Percentiles rank a stretch among this genome's conserved stretches.
phyloP scores from a whole-genome alignment of 345 rosid species.

The Melaleuca quinquenervia region DNA sequence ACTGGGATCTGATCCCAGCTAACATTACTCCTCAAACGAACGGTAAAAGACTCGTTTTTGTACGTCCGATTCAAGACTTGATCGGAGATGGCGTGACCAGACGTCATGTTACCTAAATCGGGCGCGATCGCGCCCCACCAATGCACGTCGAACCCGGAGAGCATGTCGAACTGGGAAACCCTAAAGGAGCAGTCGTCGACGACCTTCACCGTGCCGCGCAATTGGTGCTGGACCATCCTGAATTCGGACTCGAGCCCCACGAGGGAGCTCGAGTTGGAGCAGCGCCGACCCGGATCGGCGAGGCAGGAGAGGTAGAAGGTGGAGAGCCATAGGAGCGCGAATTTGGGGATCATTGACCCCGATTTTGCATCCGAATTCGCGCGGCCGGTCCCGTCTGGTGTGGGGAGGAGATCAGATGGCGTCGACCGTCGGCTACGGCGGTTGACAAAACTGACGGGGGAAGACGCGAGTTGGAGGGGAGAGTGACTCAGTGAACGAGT shows the following conservation, averaged over 20 bases:
- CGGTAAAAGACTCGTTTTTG: conserved; percentile 49
- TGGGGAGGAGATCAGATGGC: background rate
- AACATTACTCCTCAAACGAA: conserved; percentile 33
- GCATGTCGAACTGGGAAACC: conserved; percentile 78
- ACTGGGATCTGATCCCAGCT: conserved; percentile 59
- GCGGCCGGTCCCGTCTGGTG: background rate
- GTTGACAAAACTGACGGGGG: background rate
- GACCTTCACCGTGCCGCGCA: conserved; percentile 59
- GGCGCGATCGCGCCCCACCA: conserved; percentile 72
- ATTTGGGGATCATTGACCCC: conserved; percentile 13
- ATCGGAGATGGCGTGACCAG: conserved; percentile 59
- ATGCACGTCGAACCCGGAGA: conserved; percentile 59
- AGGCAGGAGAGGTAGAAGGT: conserved; percentile 17
- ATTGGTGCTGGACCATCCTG: conserved; percentile 80
- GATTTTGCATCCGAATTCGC: conserved; percentile 8
- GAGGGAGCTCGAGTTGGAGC: conserved; percentile 51
- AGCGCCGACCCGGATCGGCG: conserved; percentile 37
- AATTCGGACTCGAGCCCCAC: conserved; percentile 58
- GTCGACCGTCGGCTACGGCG: background rate
- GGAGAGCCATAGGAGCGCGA: conserved; percentile 19
- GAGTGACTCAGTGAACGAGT: background rate
- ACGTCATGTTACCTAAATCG: conserved; percentile 51
- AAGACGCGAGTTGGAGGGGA: background rate
- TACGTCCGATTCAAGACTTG: conserved; percentile 55
- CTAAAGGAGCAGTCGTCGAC: conserved; percentile 77